Base-by-base conservation (phyloP, 2,329 filamentous ascomycete species). In the Colletotrichum euphorbiae region DNA sequence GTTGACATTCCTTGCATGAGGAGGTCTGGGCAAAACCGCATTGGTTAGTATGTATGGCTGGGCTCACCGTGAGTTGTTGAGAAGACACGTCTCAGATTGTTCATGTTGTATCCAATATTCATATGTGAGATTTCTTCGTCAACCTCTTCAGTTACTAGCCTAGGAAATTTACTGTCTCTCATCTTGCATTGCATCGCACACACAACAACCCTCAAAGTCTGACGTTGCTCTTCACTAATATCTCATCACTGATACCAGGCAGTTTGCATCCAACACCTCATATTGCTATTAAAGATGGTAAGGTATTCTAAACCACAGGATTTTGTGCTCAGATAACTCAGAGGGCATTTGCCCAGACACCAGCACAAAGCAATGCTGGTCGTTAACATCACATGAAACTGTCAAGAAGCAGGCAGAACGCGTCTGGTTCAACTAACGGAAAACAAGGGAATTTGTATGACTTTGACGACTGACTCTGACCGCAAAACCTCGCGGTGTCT, bases 361-460 rank as follows among this genome's bases (percentile, higher is more conserved):
- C 6, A 28, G 28, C 28, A 28, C 28, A 33, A 11, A 15, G 17
- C 55, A 36, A 33, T 24, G n/a, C 42, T 28, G 11, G 43, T 42
- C 6, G 42, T 58, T 42, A 64, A 58, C 59, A 42, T 67, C 65
- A 67, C 60, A 48, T 52, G 38, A 36, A 54, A 60, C 36, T 48
- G 36, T 38, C 36, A 15, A 46, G 54, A 54, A 33, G n/a, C 54
- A 57, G 50, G 42, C 66, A 65, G 33, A 54, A 33, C 11, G 19
- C 24, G 8, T 48, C 50, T 46, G 48, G n/a, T 62, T 67, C 40
- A 33, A 51, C 63, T 56, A 62, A 67, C 63, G 57, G 51, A 54
- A 58, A 54, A 51, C 48, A 67, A 69, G 67, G 67, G 67, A 67
- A 69, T 67, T 65, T 65, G 62, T 69, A 67, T 67, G 67, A 62